phyloP scores from a whole-genome alignment of 2,329 filamentous ascomycete genomes.

The Diplodia intermedia region DNA sequence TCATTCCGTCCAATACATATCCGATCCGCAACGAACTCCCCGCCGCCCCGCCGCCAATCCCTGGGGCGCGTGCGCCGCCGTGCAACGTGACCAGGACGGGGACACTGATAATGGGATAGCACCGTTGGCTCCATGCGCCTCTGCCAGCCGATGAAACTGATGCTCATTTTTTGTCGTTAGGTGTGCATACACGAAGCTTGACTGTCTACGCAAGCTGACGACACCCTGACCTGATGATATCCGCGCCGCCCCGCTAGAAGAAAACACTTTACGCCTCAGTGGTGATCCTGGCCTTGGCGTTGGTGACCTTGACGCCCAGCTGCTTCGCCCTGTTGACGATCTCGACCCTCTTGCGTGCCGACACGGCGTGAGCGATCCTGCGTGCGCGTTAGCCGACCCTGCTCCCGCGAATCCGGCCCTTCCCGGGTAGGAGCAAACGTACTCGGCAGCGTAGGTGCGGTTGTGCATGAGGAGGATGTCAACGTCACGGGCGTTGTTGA shows the following conservation, averaged over 20 bases:
- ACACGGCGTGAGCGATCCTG: slow-evolving; percentile 98
- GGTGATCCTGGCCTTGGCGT: slow-evolving; percentile 98
- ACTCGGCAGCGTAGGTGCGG: slow-evolving; percentile 98
- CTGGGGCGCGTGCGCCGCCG: slow-evolving; percentile 7
- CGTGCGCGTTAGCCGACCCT: slow-evolving; percentile 33
- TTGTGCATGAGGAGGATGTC: slow-evolving; percentile 99
- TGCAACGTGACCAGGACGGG: slow-evolving; percentile 21
- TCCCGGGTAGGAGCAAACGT: slow-evolving; percentile 55
- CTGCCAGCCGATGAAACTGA: slow-evolving; percentile 32
- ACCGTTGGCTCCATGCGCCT: slow-evolving; percentile 18
- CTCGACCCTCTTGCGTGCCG: slow-evolving; percentile 97
- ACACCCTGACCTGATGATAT: slow-evolving; percentile 33
- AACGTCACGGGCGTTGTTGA: slow-evolving; percentile 94
- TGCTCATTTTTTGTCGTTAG: slow-evolving; percentile 33
- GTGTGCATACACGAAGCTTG: slow-evolving; percentile 33
- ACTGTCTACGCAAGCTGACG: slow-evolving; percentile 32
- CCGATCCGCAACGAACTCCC: slow-evolving; percentile 25
- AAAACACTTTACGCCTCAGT: slow-evolving; percentile 72
- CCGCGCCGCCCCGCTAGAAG: slow-evolving; percentile 34
- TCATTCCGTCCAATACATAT: slow-evolving; percentile 28
- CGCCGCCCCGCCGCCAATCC: slow-evolving; percentile 18
- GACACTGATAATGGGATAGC: not conserved
- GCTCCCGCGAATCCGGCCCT: not conserved
- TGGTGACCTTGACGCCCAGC: slow-evolving; percentile 99
- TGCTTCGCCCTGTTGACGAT: slow-evolving; percentile 98